Evolutionary conservation across 2,329 filamentous ascomycete species (phyloP).

Genomic region (Venturia asperata): DNA sequence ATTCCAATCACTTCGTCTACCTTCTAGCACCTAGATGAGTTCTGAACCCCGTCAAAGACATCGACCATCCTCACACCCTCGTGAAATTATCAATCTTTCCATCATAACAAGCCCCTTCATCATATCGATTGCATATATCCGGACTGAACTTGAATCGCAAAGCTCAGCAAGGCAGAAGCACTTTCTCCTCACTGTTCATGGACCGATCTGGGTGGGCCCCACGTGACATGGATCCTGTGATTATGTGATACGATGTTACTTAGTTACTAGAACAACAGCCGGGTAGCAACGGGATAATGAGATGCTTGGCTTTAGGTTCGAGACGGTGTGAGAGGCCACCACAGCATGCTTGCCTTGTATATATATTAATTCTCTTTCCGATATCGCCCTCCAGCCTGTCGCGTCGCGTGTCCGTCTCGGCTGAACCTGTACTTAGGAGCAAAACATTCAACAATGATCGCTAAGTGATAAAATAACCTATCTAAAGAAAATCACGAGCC

Average conservation of each 20-base stretch:
- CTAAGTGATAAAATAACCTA: conserved; percentile 8
- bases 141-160: too few species aligned
- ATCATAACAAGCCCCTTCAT: too few species aligned
- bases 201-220: too few species aligned
- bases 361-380: neutral
- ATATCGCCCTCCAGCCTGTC: neutral
- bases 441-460: neutral
- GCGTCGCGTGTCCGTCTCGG: neutral
- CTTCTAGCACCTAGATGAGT: too few species aligned
- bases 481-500: neutral
- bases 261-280: neutral
- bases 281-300: neutral
- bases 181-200: too few species aligned
- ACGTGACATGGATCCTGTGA: too few species aligned
- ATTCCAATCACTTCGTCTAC: too few species aligned
- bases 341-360: too few species aligned
- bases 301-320: neutral
- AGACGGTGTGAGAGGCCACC: too few species aligned
- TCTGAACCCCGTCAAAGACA: neutral
- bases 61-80: neutral
- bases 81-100: neutral
- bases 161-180: too few species aligned
- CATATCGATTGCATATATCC: too few species aligned
- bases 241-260: too few species aligned
- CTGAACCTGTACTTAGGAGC: conserved; percentile 13